phyloP scores from a whole-genome alignment of 768 basidiomycete genomes.

The Rickenella mellea region DNA sequence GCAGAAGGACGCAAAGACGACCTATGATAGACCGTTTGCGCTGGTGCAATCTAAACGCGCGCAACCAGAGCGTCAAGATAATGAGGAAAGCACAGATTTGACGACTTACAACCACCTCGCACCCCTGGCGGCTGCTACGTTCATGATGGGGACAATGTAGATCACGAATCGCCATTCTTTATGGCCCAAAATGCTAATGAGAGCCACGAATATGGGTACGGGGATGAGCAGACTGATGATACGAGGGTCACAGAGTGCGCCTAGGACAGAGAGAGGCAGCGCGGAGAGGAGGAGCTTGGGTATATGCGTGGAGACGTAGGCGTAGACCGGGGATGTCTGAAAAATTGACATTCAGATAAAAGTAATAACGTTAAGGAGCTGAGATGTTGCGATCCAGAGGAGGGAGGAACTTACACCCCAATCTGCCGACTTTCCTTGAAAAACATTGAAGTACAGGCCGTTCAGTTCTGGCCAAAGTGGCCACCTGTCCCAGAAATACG shows the following conservation, averaged over 20 bases:
- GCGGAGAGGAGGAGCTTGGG: constrained; percentile 71
- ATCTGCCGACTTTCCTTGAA: constrained; percentile 74
- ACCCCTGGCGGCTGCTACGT: constrained; percentile 67
- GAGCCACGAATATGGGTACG: constrained; percentile 39
- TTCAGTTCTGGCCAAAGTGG: constrained; percentile 84
- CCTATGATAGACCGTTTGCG: constrained; percentile 40
- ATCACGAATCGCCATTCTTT: constrained; percentile 98
- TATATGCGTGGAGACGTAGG: constrained; percentile 58
- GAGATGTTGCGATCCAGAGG: background rate
- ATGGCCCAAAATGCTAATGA: constrained; percentile 75
- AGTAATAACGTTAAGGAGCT: background rate
- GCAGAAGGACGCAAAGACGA: constrained; percentile 32
- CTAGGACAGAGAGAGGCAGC: constrained; percentile 51
- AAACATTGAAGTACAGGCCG: constrained; percentile 75
- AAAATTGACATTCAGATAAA: background rate
- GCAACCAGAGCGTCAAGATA: background rate
- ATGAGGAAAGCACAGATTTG: background rate
- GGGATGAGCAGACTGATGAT: constrained; percentile 44
- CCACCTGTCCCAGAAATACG: constrained; percentile 71
- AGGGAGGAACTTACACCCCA: constrained; percentile 71
- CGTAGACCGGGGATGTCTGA: constrained; percentile 60
- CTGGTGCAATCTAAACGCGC: constrained; percentile 36
- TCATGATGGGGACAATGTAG: constrained; percentile 76
- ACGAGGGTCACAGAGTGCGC: constrained; percentile 35
- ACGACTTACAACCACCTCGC: constrained; percentile 53